Base-by-base conservation (phyloP, 2,329 filamentous ascomycete species). In the Colletotrichum horii region DNA sequence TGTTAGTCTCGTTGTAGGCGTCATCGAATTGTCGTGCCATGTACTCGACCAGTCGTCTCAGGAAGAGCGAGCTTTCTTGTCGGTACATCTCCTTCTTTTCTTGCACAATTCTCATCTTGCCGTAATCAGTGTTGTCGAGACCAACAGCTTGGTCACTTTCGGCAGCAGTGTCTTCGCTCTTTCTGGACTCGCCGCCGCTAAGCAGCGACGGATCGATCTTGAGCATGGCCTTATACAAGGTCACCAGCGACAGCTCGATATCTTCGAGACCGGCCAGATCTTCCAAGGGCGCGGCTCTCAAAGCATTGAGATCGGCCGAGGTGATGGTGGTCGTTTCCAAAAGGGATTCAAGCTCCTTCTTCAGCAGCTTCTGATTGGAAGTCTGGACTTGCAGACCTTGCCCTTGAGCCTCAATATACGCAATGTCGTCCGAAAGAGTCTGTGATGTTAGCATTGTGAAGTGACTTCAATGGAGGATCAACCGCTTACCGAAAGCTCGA, bases 301-400 rank as follows among this genome's bases (percentile, higher is more conserved):
- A 88, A 8, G 95, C 92, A 68, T 93, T 92, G 19, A 99, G 89
- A 77, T 96, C 93, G 55, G 91, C 88, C 1, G 91, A 87, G 6
- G 95, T 96, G 73, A 98, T 98, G 14, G 96, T 96, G 71, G 98
- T 96, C 0, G 95, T 98, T 79, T 96, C 93, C 28, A 99, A 90
- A n/a, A 98, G 88, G 38, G 93, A 94, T 82, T 97, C 93, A 3
- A 99, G 90, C 83, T 99, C 97, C 77, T 93, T 95, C 83, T 96
- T 95, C 62, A 99, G 90, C 32, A 98, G 90, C 83, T 98, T 98
- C 83, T 99, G 97, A 80, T 99, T 99, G 55, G 97, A 95, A 24
- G 96, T 96, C 84, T 98, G 97, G 8, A 99, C 96, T 81, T 99
- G 97, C 62, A 99, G 88, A 87, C 97, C 97, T 85, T 99, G 96